Conservation (phyloP, 768 basidiomycete genomes). For the Tylopilus rubrobrunneus region DNA sequence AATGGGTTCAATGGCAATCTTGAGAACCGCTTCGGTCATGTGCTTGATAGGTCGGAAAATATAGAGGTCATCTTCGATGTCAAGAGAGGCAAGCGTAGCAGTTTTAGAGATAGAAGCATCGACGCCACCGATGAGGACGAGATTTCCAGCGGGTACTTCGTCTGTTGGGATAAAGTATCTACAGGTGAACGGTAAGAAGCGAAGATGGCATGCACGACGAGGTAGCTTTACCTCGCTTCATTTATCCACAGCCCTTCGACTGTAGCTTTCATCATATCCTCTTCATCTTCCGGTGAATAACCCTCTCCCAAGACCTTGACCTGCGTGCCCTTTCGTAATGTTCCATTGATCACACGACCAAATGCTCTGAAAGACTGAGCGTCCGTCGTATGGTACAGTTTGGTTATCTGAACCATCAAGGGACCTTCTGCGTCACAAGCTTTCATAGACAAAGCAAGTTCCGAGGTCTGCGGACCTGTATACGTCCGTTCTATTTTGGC, state of each 20-base stretch:
- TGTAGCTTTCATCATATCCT: constrained; percentile 86
- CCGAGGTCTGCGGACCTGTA: constrained; percentile 81
- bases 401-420: constrained; percentile 88
- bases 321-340: constrained; percentile 73
- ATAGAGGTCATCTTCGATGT: constrained; percentile 81
- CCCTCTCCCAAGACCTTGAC: constrained; percentile 98
- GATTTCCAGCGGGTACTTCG: constrained; percentile 86
- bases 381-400: constrained; percentile 94
- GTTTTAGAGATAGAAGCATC: constrained; percentile 95
- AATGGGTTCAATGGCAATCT: constrained; percentile 98
- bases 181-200: not conserved
- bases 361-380: constrained; percentile 96
- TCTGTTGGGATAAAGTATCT: constrained; percentile 91
- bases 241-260: constrained; percentile 89
- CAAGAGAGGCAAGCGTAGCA: constrained; percentile 74
- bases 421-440: constrained; percentile 81
- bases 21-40: constrained; percentile 94
- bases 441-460: constrained; percentile 75
- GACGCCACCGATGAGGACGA: constrained; percentile 89
- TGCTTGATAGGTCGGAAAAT: constrained; percentile 97
- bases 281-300: constrained; percentile 98
- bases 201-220: not conserved
- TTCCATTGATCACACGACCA: constrained; percentile 91
- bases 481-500: constrained; percentile 81
- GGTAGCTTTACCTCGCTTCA: constrained; percentile 68